These are phyloP conservation scores for Astrephomene gubernaculifera DNA, from an alignment of 139 green algal genomes.

Conservation along the genomic window DNA sequence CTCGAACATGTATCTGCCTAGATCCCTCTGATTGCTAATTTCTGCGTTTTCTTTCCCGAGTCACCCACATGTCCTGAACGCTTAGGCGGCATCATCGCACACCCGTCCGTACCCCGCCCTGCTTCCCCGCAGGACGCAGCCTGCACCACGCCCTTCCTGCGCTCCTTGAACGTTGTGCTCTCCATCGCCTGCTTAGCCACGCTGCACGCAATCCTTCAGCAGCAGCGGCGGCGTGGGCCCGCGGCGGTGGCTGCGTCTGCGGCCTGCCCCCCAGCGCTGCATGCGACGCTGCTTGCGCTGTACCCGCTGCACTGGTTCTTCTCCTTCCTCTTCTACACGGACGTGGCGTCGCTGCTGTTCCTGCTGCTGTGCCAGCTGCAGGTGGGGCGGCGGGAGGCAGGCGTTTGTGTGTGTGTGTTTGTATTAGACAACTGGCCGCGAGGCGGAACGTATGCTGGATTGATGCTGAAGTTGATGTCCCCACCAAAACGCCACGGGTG, in stretches of 20 bases:
- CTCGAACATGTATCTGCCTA: no score
- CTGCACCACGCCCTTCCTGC: conserved; percentile 71
- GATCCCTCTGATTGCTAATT: no score
- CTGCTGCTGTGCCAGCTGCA: conserved; percentile 65
- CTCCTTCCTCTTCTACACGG: conserved; percentile 93
- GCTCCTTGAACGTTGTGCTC: conserved; percentile 74
- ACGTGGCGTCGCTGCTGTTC: conserved; percentile 80
- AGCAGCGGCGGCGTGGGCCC: background rate
- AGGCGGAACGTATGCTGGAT: no score
- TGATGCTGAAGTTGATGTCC: no score
- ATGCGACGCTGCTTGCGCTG: conserved; percentile 46
- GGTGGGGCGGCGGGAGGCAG: background rate
- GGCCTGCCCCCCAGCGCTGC: background rate
- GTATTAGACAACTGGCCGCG: no score
- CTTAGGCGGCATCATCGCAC: no score
- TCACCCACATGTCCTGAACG: no score
- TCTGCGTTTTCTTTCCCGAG: no score
- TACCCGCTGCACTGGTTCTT: conserved; percentile 94
- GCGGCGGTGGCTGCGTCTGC: background rate
- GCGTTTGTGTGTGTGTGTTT: background rate
- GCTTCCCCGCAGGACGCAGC: conserved; percentile 17
- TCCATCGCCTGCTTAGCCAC: conserved; percentile 58
- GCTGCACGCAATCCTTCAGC: conserved; percentile 44
- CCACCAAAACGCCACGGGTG: no score
- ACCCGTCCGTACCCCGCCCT: no score